phyloP scores from a whole-genome alignment of 225 moss, liverwort and hornwort species.

The Bryum argenteum region DNA sequence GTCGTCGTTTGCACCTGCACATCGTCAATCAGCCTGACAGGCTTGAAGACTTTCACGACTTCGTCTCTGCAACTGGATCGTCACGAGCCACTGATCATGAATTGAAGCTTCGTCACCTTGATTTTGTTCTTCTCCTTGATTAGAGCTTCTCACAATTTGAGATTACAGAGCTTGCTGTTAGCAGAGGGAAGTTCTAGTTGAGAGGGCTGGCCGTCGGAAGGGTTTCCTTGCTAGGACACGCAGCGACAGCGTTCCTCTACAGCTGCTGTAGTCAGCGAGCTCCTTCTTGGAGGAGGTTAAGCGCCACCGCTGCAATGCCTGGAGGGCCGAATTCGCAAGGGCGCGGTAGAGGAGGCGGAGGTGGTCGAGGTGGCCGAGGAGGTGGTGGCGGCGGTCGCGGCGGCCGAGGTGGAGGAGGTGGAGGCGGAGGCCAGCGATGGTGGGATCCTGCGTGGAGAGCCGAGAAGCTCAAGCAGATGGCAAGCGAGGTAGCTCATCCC shows the following conservation, averaged over 20 bases:
- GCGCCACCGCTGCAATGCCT: slow-evolving; percentile 44
- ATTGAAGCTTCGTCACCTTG: not conserved
- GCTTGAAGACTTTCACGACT: not conserved
- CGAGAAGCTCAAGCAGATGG: slow-evolving; percentile 91
- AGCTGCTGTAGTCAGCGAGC: slow-evolving; percentile 14
- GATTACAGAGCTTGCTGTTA: not conserved
- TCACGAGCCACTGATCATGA: not conserved
- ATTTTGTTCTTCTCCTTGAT: not conserved
- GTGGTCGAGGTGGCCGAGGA: slow-evolving; percentile 61
- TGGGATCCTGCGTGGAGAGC: slow-evolving; percentile 98
- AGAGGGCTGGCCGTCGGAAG: slow-evolving; percentile 23
- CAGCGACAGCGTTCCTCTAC: slow-evolving; percentile 5
- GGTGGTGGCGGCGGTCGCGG: slow-evolving; percentile 62
- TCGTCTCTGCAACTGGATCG: not conserved
- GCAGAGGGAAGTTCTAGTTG: not conserved
- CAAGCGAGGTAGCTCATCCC: slow-evolving; percentile 57
- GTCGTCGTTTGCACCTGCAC: not conserved
- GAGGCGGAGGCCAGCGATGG: slow-evolving; percentile 87
- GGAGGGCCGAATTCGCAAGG: slow-evolving; percentile 69
- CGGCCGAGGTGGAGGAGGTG: slow-evolving; percentile 45
- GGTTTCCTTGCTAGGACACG: slow-evolving; percentile 6
- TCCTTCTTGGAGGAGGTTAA: slow-evolving; percentile 14
- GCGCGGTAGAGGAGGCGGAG: slow-evolving; percentile 57
- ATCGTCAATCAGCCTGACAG: not conserved
- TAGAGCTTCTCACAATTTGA: not conserved